These are phyloP conservation scores for Fusarium sp. DNA, from an alignment of 2,329 filamentous ascomycete species.

Conservation along the genomic window DNA sequence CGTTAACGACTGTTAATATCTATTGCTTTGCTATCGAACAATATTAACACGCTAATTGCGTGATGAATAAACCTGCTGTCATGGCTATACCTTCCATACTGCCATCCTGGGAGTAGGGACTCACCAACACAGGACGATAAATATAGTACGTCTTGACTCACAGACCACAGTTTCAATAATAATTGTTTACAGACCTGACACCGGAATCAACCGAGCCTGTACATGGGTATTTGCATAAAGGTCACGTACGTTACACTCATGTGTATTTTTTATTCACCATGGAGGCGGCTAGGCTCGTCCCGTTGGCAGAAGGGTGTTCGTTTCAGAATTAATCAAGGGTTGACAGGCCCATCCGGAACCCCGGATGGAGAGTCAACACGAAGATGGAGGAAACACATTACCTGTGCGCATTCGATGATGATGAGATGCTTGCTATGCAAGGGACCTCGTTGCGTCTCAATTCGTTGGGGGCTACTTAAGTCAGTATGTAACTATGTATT, in stretches of 20 bases:
- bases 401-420: background rate
- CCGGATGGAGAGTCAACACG: background rate
- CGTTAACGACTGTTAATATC: background rate
- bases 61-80: background rate
- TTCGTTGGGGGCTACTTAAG: background rate
- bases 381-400: constrained; percentile 15
- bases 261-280: background rate
- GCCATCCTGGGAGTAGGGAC: constrained; percentile 8
- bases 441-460: background rate
- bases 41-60: background rate
- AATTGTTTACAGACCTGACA: constrained; percentile 9
- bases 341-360: constrained; percentile 10
- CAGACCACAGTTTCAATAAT: constrained; percentile 7
- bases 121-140: constrained; percentile 1
- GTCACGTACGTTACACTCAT: background rate
- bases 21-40: background rate
- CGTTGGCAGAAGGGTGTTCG: constrained; percentile 8
- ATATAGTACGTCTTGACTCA: constrained; percentile 3
- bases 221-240: constrained; percentile 14
- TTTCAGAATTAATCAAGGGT: constrained; percentile 24
- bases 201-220: constrained; percentile 29
- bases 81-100: background rate
- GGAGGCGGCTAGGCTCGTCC: constrained; percentile 17
- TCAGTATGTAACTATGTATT: background rate
- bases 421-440: background rate